Conservation (phyloP, 441 rosid genomes). For the Erodium trifolium region DNA sequence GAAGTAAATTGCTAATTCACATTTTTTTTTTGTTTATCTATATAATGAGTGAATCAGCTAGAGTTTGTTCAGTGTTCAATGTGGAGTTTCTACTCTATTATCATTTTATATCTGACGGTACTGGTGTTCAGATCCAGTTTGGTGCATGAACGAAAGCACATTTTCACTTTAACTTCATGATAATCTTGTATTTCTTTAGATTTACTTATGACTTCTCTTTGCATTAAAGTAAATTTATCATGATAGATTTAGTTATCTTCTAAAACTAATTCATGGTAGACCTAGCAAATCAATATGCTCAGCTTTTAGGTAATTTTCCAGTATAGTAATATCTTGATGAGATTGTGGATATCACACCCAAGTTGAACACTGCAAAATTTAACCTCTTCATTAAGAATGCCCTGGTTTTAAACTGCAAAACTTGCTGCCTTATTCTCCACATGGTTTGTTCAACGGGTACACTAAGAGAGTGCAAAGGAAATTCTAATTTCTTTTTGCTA, state of each 20-base stretch:
- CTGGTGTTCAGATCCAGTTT: not conserved
- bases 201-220: not conserved
- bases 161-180: not conserved
- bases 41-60: not conserved
- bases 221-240: not conserved
- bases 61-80: not conserved
- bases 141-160: too few relatives aligned
- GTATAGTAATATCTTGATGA: not conserved
- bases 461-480: not conserved
- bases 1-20: not conserved
- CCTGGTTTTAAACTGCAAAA: not conserved
- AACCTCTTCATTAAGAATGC: not conserved
- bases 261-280: not conserved
- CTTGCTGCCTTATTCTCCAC: not conserved
- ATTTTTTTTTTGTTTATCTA: too few relatives aligned
- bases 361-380: not conserved
- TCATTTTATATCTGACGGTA: not conserved
- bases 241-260: not conserved
- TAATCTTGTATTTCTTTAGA: not conserved
- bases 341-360: not conserved
- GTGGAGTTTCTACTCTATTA: not conserved
- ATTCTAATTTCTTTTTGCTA: not conserved
- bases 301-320: not conserved
- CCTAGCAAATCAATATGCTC: not conserved
- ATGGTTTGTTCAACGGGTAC: not conserved